Percentiles rank a stretch among this genome's conserved stretches.
phyloP scores from a whole-genome alignment of 495 filamentous ascomycete genomes.

The Neurospora sp. region DNA sequence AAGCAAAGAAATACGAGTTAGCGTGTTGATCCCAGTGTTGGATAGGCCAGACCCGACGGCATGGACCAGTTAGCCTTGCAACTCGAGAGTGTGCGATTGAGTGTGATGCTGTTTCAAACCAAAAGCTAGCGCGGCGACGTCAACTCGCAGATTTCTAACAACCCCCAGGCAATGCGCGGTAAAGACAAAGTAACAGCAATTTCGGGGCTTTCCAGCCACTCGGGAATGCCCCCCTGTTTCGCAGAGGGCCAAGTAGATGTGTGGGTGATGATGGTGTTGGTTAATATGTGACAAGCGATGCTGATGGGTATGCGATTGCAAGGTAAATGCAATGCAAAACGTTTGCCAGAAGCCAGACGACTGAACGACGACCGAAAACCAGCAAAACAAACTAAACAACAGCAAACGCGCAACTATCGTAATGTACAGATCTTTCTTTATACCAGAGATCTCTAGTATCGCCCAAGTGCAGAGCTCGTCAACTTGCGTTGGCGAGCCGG shows the following conservation, averaged over 20 bases:
- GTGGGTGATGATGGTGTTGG: constrained; percentile 22
- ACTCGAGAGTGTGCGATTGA: constrained; percentile 12
- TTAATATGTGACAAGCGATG: constrained; percentile 30
- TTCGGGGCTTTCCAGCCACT: background rate
- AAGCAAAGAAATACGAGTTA: constrained; percentile 17
- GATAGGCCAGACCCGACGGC: background rate
- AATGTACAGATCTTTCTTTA: constrained; percentile 34
- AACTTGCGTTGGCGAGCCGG: constrained; percentile 28
- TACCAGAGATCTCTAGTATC: constrained; percentile 26
- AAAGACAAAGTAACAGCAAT: background rate
- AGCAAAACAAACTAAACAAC: constrained; percentile 29
- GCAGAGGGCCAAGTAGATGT: constrained; percentile 5
- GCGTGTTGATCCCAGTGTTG: constrained; percentile 2
- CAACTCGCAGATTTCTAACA: constrained; percentile 19
- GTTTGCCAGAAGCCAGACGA: constrained; percentile 29
- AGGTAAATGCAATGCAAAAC: constrained; percentile 18
- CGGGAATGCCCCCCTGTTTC: constrained; percentile 8
- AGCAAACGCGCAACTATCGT: constrained; percentile 28
- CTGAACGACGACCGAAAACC: constrained; percentile 29
- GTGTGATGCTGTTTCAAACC: constrained; percentile 22
- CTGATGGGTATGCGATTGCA: constrained; percentile 19
- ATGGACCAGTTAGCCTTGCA: background rate
- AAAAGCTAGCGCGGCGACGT: constrained; percentile 15
- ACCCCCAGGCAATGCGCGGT: constrained; percentile 6
- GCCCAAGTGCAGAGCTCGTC: constrained; percentile 24